Conservation (phyloP, 371 early-diverging fungal genomes). For the Entomophthora muscae region DNA sequence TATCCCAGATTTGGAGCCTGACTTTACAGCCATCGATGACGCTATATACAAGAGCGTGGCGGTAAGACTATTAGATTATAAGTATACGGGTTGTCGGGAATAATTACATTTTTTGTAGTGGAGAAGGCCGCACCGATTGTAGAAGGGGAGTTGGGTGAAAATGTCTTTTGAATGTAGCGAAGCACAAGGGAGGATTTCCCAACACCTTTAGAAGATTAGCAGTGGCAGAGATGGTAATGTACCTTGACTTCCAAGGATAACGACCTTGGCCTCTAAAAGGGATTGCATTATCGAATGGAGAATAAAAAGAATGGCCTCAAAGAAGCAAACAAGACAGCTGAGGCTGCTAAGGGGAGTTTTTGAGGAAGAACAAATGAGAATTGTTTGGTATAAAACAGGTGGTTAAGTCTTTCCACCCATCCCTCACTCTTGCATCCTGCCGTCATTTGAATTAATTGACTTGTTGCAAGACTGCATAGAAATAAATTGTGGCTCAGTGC, state of each 20-base stretch:
- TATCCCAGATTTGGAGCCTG: constrained; percentile 50
- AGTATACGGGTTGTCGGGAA: background rate
- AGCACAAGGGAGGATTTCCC: constrained; percentile 69
- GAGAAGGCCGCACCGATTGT: constrained; percentile 71
- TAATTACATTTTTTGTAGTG: constrained; percentile 43
- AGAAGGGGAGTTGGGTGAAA: constrained; percentile 57
- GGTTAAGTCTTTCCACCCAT: background rate
- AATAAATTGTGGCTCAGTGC: too few species aligned
- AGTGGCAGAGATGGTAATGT: constrained; percentile 8
- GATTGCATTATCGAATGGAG: constrained; percentile 16
- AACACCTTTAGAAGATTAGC: constrained; percentile 27
- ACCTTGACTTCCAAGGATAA: constrained; percentile 54
- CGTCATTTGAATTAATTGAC: too few species aligned
- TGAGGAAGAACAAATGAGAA: background rate
- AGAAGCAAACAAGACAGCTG: background rate
- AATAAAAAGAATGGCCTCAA: background rate
- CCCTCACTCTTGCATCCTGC: background rate
- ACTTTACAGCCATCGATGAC: constrained; percentile 45
- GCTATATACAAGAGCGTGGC: constrained; percentile 16
- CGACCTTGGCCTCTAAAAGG: constrained; percentile 54
- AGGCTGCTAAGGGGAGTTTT: background rate
- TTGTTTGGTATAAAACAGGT: background rate
- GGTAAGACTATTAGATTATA: constrained; percentile 1
- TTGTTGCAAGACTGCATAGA: too few species aligned
- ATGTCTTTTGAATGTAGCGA: constrained; percentile 58